A percentile compares a stretch with the other conserved stretches of the same genome.
Evolutionary conservation across 371 early-diverging fungal species (phyloP).

Genomic region (Lichtheimia ramosa): DNA sequence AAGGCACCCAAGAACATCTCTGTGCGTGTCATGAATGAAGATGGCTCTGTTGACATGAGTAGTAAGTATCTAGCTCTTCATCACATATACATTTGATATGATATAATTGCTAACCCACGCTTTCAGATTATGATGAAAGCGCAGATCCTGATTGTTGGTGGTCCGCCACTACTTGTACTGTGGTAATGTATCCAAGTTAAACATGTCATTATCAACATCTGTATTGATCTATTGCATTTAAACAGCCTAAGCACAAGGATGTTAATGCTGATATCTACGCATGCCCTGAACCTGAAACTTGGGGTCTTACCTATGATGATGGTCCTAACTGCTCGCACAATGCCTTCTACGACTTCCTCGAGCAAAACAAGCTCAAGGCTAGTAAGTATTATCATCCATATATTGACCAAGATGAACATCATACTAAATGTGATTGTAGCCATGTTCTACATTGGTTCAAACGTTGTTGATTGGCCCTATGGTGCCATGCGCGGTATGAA

Average conservation of each 20-base stretch:
- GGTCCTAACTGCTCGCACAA: constrained; percentile 64
- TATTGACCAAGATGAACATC: no score
- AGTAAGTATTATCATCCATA: constrained; percentile 2
- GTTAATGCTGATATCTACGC: constrained; percentile 46
- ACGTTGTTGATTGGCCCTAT: constrained; percentile 56
- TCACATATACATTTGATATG: no score
- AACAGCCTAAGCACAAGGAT: constrained; percentile 27
- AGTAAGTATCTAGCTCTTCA: no score
- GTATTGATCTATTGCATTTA: no score
- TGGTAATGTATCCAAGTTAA: background rate
- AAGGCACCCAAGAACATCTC: constrained; percentile 19
- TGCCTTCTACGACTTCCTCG: constrained; percentile 42
- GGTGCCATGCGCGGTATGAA: constrained; percentile 51
- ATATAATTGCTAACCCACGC: no score
- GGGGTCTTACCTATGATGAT: constrained; percentile 69
- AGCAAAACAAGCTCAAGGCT: constrained; percentile 53
- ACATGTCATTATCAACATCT: no score
- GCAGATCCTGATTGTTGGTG: constrained; percentile 55
- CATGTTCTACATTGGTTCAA: constrained; percentile 71
- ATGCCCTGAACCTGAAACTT: constrained; percentile 53
- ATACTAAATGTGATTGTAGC: constrained; percentile 7
- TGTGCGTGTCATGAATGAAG: constrained; percentile 11
- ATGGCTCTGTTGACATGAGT: constrained; percentile 19
- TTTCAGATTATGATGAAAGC: constrained; percentile 14
- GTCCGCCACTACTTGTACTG: constrained; percentile 42